Base-by-base conservation (phyloP, 805 yeast species). In the Wickerhamomyces xylosicus region DNA sequence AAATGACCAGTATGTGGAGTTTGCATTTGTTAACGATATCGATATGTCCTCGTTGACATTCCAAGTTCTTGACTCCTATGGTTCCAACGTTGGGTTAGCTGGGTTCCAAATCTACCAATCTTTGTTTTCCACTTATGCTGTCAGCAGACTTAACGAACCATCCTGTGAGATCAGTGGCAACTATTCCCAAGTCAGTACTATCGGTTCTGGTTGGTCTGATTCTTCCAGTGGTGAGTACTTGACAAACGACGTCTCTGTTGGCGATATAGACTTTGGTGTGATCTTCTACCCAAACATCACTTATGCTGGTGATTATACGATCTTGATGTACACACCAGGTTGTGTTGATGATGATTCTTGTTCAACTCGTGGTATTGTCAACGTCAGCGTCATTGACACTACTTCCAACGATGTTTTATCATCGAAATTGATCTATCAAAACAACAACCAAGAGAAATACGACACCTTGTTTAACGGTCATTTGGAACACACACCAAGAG, bases 271-370 rank as follows among this genome's bases (percentile, higher is more conserved):
- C 18, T 45, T 56, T 5, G 70, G 71, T 9, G 70, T 77, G 2
- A 64, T 69, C 1, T 78, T 79, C 52, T 67, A 69, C 41, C 85
- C 95, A 9, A 79, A 79, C 47, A 72, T 86, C 16, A 65, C 82
- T 1, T 71, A 74, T 45, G 66, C 85, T 0, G 97, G 97, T 9
- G 67, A 76, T 42, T 92, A 86, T 57, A 65, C 85, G 0, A 66
- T 92, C 19, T 63, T 74, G 38, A 49, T 89, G 37, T 80, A 74
- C 49, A 92, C 98, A 1, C 96, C 96, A 0, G 97, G 97, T 0
- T 92, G 98, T 62, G 38, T 57, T 1, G 55, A 49, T 3, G 95
- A 84, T 54, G 59, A 63, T 37, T 70, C 92, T 0, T 92, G 98
- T 60, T 47, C 55, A 18, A 42, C 62, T 17, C 71, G 98, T 54